Conservation (phyloP, 345 rosid species). For the Mallotus nudiflorus region DNA sequence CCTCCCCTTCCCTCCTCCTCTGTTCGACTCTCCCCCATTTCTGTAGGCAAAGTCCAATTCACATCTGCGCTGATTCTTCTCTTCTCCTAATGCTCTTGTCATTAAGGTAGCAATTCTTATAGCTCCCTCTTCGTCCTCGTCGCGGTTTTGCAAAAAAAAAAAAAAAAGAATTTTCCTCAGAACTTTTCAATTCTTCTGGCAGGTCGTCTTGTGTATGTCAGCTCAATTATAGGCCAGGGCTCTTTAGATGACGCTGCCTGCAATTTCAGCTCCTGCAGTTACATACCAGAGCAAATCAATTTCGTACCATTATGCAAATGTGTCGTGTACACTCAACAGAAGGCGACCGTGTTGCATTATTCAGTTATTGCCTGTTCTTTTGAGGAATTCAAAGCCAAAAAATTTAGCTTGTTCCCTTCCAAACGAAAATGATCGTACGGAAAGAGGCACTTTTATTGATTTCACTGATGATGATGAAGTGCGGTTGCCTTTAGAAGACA, state of each 20-base stretch:
- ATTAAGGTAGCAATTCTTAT: too few species aligned
- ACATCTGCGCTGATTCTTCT: neutral
- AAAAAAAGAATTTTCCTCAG: too few species aligned
- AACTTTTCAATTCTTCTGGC: neutral
- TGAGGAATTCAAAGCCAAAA: slow-evolving; percentile 21
- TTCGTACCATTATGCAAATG: slow-evolving; percentile 12
- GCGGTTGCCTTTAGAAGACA: slow-evolving; percentile 21
- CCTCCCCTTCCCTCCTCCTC: neutral
- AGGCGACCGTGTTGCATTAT: slow-evolving; percentile 13
- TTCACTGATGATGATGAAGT: slow-evolving; percentile 20
- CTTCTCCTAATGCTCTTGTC: too few species aligned
- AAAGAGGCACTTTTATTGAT: slow-evolving; percentile 25
- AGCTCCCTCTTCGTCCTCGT: too few species aligned
- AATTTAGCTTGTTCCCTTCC: slow-evolving; percentile 29
- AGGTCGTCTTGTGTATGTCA: slow-evolving; percentile 1
- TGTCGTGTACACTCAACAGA: slow-evolving; percentile 15
- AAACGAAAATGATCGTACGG: slow-evolving; percentile 30
- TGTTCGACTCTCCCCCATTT: too few species aligned
- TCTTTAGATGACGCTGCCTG: slow-evolving; percentile 16
- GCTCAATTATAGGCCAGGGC: neutral
- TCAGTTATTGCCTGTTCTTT: slow-evolving; percentile 21
- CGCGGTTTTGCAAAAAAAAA: too few species aligned
- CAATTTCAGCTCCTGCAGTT: slow-evolving; percentile 10
- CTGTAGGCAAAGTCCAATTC: neutral
- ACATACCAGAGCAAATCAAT: neutral